Percentiles rank a stretch among this genome's conserved stretches.
phyloP scores from a whole-genome alignment of 805 yeast species.

The Jamesozyma spencerorum region DNA sequence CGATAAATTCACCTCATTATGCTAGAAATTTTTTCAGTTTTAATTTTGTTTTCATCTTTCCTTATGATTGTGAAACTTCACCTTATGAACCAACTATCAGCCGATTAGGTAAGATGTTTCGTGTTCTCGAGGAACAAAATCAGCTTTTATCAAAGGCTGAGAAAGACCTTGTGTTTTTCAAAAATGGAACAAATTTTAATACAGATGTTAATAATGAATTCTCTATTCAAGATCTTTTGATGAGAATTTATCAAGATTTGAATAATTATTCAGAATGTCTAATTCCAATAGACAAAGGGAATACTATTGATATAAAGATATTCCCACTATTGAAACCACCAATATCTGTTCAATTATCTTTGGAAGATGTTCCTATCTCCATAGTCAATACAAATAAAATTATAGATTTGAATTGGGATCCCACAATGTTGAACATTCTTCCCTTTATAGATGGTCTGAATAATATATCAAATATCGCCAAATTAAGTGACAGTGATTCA shows the following conservation, averaged over 20 bases:
- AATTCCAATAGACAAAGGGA: slow-evolving; percentile 84
- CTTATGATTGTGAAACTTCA: slow-evolving; percentile 67
- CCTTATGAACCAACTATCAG: slow-evolving; percentile 81
- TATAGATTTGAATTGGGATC: slow-evolving; percentile 93
- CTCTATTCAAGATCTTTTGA: slow-evolving; percentile 66
- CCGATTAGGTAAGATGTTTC: slow-evolving; percentile 80
- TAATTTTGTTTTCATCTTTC: slow-evolving; percentile 87
- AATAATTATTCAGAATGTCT: slow-evolving; percentile 94
- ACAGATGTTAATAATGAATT: slow-evolving; percentile 21
- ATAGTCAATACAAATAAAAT: slow-evolving; percentile 64
- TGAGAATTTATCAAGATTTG: slow-evolving; percentile 87
- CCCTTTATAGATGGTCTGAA: slow-evolving; percentile 86
- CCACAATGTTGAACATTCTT: slow-evolving; percentile 80
- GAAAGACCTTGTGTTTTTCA: slow-evolving; percentile 29
- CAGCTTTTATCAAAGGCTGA: slow-evolving; percentile 56
- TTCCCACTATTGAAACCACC: slow-evolving; percentile 84
- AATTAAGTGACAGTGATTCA: slow-evolving; percentile 72
- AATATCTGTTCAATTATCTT: slow-evolving; percentile 52
- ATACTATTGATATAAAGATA: slow-evolving; percentile 85
- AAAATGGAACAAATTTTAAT: slow-evolving; percentile 5
- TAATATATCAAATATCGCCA: slow-evolving; percentile 66
- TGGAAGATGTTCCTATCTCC: slow-evolving; percentile 88
- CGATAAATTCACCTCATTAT: slow-evolving; percentile 62
- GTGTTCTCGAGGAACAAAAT: slow-evolving; percentile 83
- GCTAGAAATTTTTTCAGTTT: slow-evolving; percentile 88